Evolutionary conservation across 2,329 filamentous ascomycete genomes (phyloP), one percentile per base, ranked within the genome.

Genomic region (Coniella vitis): DNA sequence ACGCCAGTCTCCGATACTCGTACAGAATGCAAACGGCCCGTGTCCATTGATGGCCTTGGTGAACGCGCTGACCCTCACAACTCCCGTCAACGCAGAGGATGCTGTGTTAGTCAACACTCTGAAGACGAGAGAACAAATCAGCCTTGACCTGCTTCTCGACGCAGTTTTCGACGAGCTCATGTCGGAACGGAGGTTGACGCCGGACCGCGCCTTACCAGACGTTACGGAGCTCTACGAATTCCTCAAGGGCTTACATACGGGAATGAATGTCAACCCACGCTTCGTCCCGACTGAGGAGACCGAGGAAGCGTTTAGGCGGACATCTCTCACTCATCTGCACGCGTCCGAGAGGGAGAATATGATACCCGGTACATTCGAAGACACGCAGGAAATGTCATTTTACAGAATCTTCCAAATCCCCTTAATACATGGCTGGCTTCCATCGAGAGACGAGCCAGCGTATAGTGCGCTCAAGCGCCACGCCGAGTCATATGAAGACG

Each of bases 251-350:
- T 71, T 98, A 2, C 89, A 96, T 58, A 97, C 90, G 0, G 93
- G 93, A 34, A 95, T 98, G 87, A 98, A 97, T 60, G 91, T 97
- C 49, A 98, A 98, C 56, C 93, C 93, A 2, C 81, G 86, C 17
- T 93, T 95, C 55, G 76, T 94, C 7, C 76, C 87, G 2, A 75
- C 71, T 0, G 62, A 68, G 7, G 70, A 76, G 13, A 65, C 72
- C 17, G 61, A 70, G 25, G 65, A 59, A 47, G 71, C 73, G 2
- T 72, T 74, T 39, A 74, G 72, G 61, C 72, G 68, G 44, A 79
- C 69, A 3, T 76, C 75, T 0, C 68, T 79, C 31, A 74, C 72
- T 1, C 72, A 81, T 54, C 58, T 78, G 2, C 69, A 77, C 54
- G 72, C 75, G 1, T 66, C 69, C 0, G 71, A 77, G 42, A 67